Evolutionary conservation across 2,329 filamentous ascomycete species (phyloP), one percentile per base, ranked within the genome.

Genomic region (Aspergillus hiratsukae): DNA sequence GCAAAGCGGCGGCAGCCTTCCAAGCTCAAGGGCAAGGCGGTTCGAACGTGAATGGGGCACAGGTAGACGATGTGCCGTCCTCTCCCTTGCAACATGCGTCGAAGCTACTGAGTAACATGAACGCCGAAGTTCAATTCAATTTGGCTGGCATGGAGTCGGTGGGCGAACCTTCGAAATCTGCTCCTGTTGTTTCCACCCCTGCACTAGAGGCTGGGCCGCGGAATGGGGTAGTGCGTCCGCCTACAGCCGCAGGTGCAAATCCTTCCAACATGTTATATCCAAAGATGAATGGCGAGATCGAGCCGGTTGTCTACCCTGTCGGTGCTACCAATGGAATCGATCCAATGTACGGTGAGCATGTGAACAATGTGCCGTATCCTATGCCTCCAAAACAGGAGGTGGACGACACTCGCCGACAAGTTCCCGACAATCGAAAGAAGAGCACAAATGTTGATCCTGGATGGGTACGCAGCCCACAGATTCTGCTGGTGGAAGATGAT

Each of bases 241-340:
- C 75, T 4, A 75, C 75, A 3, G 75, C 76, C 6, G 69, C 72
- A 31, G 71, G 72, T 3, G 83, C 83, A 1, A 80, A 77, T 41
- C 77, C 78, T 3, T 74, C 78, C 2, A 28, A 37, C 23, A 76
- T 84, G 68, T 79, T 79, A 4, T 81, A 75, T 62, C 65, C 73
- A 25, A 78, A 81, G 57, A 75, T 78, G 58, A 72, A 81, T 41
- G 78, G 78, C 14, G 86, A 88, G 54, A 72, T 88, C 48, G 86
- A 89, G 59, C 83, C 81, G 61, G 83, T 95, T 53, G 91, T 97
- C 9, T 97, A 97, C 70, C 92, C 93, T 0, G 91, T 96, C 17
- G 92, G 92, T 19, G 86, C 91, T 62, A 94, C 88, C 0, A 90
- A 95, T 62, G 92, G 92, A 53, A 97, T 97, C 63, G 92, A 97